Evolutionary conservation across 2,329 filamentous ascomycete species (phyloP).

Genomic region (Camptophora hylomeconis): DNA sequence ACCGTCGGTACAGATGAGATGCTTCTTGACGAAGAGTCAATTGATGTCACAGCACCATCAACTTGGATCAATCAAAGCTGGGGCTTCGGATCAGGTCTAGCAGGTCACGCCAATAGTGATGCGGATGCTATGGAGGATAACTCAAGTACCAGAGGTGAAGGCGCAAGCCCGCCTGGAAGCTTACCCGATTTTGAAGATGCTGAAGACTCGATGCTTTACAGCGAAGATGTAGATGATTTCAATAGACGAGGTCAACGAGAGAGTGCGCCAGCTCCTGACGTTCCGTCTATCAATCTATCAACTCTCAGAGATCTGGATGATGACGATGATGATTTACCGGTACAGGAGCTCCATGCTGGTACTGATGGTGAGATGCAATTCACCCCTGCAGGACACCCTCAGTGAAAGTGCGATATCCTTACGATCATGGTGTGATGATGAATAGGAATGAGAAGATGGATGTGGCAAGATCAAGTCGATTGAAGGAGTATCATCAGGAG

Average conservation of each 20-base stretch:
- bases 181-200: slow-evolving; percentile 4
- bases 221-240: slow-evolving; percentile 7
- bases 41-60: too few relatives aligned
- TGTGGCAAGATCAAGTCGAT: too few relatives aligned
- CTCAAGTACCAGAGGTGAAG: slow-evolving; percentile 14
- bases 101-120: slow-evolving; percentile 3
- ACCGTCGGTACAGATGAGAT: too few relatives aligned
- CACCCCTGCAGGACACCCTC: too few relatives aligned
- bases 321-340: slow-evolving; percentile 13
- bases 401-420: too few relatives aligned
- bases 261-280: slow-evolving; percentile 15
- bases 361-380: slow-evolving; percentile 8
- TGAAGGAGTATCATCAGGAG: too few relatives aligned
- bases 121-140: slow-evolving; percentile 11
- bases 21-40: too few relatives aligned
- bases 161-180: slow-evolving; percentile 8
- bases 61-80: too few relatives aligned
- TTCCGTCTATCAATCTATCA: slow-evolving; percentile 1
- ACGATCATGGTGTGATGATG: too few relatives aligned
- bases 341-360: slow-evolving; percentile 12
- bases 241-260: slow-evolving; percentile 9
- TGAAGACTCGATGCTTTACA: slow-evolving; percentile 6
- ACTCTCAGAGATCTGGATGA: slow-evolving; percentile 5
- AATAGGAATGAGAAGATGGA: too few relatives aligned
- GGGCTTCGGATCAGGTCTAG: slow-evolving; percentile 6